Evolutionary conservation across 176 grass and related monocot genomes (phyloP), one percentile per base, ranked within the genome.

Genomic region (Carex scoparia): DNA sequence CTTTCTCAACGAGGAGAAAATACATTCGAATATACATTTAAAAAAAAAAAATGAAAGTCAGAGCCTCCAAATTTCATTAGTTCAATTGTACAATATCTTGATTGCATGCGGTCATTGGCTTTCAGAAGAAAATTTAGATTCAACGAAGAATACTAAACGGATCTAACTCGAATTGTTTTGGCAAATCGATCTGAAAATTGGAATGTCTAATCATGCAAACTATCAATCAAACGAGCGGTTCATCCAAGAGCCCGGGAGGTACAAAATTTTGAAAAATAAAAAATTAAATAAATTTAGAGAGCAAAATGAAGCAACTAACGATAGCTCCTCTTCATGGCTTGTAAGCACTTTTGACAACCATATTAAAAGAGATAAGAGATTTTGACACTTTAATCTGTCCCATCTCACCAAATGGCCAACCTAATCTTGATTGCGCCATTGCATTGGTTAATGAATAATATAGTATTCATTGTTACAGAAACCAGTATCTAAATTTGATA

Each of bases 281-380:
- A 27, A 51, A 46, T 8, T 8, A 46, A 46, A 46, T 9, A n/a
- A 4, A 51, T 4, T 14, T 0, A 7, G 44, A 75, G 15, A 32
- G 27, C 13, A 12, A 62, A 61, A 80, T 58, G 51, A 23, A 82
- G n/a, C 80, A 82, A 82, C 59, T 65, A 65, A 82, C 44, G 80
- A 82, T 16, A 67, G 80, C 80, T 82, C 80, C 80, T 65, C 44
- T 82, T 82, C 80, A 67, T 82, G 80, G 60, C n/a, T 82, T 82
- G 80, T 53, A 82, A 65, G 60, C 61, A 65, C 80, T 82, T 82
- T 82, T 53, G 59, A 48, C 40, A 53, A 49, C 80, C 31, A 82
- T 67, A 61, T 23, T 23, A 10, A 82, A 67, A 82, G n/a, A 35
- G 23, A 82, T 27, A 37, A 23, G 19, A 75, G 70, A 67, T 30